Percentiles rank a stretch among this genome's conserved stretches.
These are phyloP conservation scores for Yarrowia sp. DNA, from an alignment of 805 yeast genomes.

Conservation along the genomic window DNA sequence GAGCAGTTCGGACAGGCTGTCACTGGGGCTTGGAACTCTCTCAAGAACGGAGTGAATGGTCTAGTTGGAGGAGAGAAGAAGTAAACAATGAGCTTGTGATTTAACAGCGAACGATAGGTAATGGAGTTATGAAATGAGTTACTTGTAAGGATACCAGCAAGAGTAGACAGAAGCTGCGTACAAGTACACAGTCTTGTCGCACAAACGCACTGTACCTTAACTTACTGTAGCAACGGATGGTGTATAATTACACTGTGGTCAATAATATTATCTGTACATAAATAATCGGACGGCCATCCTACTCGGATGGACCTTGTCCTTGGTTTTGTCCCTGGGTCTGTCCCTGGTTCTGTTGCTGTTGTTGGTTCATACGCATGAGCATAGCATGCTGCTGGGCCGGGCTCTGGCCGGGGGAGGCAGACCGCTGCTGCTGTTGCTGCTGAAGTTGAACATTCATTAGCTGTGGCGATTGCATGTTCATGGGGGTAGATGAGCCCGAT, in stretches of 20 bases:
- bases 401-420: slow-evolving; percentile 18
- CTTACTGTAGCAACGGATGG: no score
- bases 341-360: background rate
- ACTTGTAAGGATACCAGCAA: no score
- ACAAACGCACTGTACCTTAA: no score
- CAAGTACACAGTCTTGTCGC: no score
- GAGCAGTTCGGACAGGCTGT: slow-evolving; percentile 2
- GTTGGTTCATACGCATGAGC: slow-evolving; percentile 23
- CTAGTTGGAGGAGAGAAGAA: background rate
- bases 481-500: slow-evolving; percentile 25
- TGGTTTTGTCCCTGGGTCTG: slow-evolving; percentile 9
- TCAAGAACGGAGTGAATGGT: slow-evolving; percentile 5
- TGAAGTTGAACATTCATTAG: slow-evolving; percentile 20
- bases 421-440: slow-evolving; percentile 24
- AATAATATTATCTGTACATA: slow-evolving; percentile 14
- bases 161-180: no score
- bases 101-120: background rate
- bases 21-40: background rate
- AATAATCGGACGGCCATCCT: slow-evolving; percentile 3
- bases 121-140: background rate
- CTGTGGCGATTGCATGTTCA: slow-evolving; percentile 25
- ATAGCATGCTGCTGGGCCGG: slow-evolving; percentile 25
- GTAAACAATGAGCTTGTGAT: background rate
- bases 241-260: background rate
- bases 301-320: slow-evolving; percentile 16